A percentile compares a stretch with the other conserved stretches of the same genome.
These are phyloP conservation scores for Endocarpon pusillum DNA, from an alignment of 495 filamentous ascomycete species.

Conservation along the genomic window DNA sequence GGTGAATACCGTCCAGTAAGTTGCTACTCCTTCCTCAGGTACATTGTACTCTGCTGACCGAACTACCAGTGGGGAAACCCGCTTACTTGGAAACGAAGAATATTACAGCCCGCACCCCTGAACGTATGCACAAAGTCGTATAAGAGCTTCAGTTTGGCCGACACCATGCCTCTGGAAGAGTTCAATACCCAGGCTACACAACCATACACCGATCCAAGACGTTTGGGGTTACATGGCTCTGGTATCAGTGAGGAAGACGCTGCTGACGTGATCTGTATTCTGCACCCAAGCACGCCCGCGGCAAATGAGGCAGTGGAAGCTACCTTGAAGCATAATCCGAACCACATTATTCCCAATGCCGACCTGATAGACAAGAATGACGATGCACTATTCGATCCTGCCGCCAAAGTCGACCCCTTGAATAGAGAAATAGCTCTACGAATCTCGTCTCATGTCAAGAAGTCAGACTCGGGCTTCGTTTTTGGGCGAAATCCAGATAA, in stretches of 20 bases:
- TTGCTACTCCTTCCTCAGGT: too few relatives aligned
- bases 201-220: slow-evolving; percentile 59
- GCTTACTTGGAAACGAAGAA: too few relatives aligned
- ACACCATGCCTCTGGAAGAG: too few relatives aligned
- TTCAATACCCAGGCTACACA: slow-evolving; percentile 74
- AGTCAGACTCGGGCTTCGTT: slow-evolving; percentile 50
- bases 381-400: slow-evolving; percentile 24
- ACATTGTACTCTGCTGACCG: too few relatives aligned
- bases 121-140: too few relatives aligned
- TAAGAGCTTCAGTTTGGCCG: too few relatives aligned
- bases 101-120: too few relatives aligned
- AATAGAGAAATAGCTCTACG: slow-evolving; percentile 56
- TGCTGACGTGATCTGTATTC: slow-evolving; percentile 73
- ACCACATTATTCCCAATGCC: slow-evolving; percentile 41
- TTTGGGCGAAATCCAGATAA: slow-evolving; percentile 61
- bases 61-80: too few relatives aligned
- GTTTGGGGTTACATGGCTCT: slow-evolving; percentile 57
- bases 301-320: slow-evolving; percentile 49
- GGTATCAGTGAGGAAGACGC: slow-evolving; percentile 65
- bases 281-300: slow-evolving; percentile 58
- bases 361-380: slow-evolving; percentile 20
- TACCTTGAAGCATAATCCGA: slow-evolving; percentile 30
- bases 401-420: slow-evolving; percentile 29
- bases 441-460: slow-evolving; percentile 51
- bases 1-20: too few relatives aligned